These are phyloP conservation scores for Trichoderma sp. DNA, from an alignment of 2,329 filamentous ascomycete species.

Conservation along the genomic window DNA sequence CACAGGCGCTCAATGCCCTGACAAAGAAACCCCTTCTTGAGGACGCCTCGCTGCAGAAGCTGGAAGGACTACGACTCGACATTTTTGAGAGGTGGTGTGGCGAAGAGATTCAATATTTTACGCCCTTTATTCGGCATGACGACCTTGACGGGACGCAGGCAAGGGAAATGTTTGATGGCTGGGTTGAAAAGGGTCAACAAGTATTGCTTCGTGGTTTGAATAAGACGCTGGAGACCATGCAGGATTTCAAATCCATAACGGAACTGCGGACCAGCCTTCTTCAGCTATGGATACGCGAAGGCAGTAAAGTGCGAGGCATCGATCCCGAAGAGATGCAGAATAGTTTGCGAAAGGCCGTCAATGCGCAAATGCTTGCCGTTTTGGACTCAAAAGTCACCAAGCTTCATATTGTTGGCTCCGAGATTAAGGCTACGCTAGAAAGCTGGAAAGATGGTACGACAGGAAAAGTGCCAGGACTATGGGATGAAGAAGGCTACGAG, in stretches of 20 bases:
- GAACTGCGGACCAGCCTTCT: constrained; percentile 67
- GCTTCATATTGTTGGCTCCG: constrained; percentile 62
- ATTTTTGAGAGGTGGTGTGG: constrained; percentile 76
- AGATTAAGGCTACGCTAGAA: constrained; percentile 60
- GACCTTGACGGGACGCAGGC: constrained; percentile 63
- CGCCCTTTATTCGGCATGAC: constrained; percentile 81
- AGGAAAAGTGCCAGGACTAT: constrained; percentile 56
- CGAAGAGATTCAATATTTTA: constrained; percentile 80
- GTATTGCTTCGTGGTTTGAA: constrained; percentile 61
- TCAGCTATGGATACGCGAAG: constrained; percentile 71
- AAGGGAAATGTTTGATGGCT: constrained; percentile 58
- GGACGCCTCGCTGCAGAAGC: constrained; percentile 61
- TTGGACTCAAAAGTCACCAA: constrained; percentile 62
- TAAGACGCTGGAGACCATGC: constrained; percentile 55
- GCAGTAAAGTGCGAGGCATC: constrained; percentile 61
- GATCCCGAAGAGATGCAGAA: constrained; percentile 67
- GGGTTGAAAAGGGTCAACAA: constrained; percentile 60
- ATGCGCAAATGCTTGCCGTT: constrained; percentile 62
- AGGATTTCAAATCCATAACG: constrained; percentile 67
- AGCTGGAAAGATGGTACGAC: constrained; percentile 57
- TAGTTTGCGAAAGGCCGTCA: constrained; percentile 65
- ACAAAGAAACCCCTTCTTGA: constrained; percentile 69
- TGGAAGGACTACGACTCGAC: constrained; percentile 74
- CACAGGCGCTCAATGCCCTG: constrained; percentile 64
- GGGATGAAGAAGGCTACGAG: constrained; percentile 63